Evolutionary conservation across 176 grass and related monocot species (phyloP), one percentile per base, ranked within the genome.

Genomic region (Rhynchospora pubera): DNA sequence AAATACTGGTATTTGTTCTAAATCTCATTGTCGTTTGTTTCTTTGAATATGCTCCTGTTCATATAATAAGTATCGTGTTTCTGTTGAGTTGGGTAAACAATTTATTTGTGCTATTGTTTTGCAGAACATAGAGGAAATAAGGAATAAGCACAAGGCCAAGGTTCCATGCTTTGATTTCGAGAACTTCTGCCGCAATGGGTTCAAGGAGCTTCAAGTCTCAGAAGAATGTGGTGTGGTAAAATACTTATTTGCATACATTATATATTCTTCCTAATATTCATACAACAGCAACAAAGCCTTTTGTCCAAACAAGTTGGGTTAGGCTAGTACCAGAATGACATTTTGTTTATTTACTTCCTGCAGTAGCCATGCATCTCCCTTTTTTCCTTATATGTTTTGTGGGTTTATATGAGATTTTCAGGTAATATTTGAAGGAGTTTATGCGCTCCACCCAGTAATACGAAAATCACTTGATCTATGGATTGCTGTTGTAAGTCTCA

Each of bases 391-490:
- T 53, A n/a, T 61, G 15, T 28, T 79, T 62, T 32, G 44, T 79
- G 16, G 6, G 57, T 87, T 50, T 83, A 30, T 63, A 52, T 73
- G 82, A 18, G 19, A 50, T 55, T 43, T 86, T 86, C 59, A 98
- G 95, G 95, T 98, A 56, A 98, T 98, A 69, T 98, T 98, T 89
- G 95, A 98, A 85, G 95, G 95, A 71, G 92, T 98, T 80, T 98
- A 98, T 83, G 86, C 95, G 56, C 87, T 98, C 62, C 95, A 98
- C 86, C 95, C 95, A 78, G 67, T 88, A 80, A 94, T 98, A 94
- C 87, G 95, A 83, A 94, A 91, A 85, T 98, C 89, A 34, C 85
- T 98, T 66, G 92, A 98, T 85, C 87, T 98, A 63, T 93, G 95
- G 95, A 94, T 98, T 93, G 95, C 90, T 91, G 95, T 98, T 88